Evolutionary conservation across 768 basidiomycete genomes (phyloP), one percentile per base, ranked within the genome.

Genomic region (Trametes punicea): DNA sequence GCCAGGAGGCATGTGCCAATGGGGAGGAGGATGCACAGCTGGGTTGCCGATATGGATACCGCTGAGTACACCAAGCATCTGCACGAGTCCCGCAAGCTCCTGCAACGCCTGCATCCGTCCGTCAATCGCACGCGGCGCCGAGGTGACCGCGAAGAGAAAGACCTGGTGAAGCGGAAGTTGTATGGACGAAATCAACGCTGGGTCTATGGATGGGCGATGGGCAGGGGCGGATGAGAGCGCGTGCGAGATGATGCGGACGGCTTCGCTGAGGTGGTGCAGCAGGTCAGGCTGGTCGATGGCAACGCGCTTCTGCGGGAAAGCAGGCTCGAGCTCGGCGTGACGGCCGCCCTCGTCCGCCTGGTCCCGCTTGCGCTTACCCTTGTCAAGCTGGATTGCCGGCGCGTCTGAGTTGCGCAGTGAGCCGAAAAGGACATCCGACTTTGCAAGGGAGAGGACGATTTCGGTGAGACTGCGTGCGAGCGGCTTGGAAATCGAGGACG

Each of bases 1-100:
- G 56, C 68, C 69, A 30, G 69, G 66, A 13, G 51, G 62, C 13
- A 53, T 31, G 15, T 57, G 56, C 57, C 57, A 57, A 30, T 57
- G 41, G 1, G 58, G 40, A 29, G 73, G 64, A 21, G 70, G 71
- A 55, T 70, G 67, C 7, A 72, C 64, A n/a, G 77, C 71, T 18
- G 61, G 63, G 20, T 71, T 61, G 9, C 73, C 77, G 49, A 92
- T 90, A 62, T 83, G 87, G 39, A 89, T 84, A 1, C 85, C 87
- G 58, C 84, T 88, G 56, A 92, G 79, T 30, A 91, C 85, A 18
- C 88, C 88, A 40, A 92, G 78, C 60, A 90, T 87, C 63, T 91
- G 89, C 54, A 91, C 87, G 49, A 92, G 76, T n/a, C 87, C 87
- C 39, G 84, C 81, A 36, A 91, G 81, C 69, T 92, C 89, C 66